Base-by-base conservation (phyloP, 1,139 yeast species). In the Sugiyamaella castrensis region DNA sequence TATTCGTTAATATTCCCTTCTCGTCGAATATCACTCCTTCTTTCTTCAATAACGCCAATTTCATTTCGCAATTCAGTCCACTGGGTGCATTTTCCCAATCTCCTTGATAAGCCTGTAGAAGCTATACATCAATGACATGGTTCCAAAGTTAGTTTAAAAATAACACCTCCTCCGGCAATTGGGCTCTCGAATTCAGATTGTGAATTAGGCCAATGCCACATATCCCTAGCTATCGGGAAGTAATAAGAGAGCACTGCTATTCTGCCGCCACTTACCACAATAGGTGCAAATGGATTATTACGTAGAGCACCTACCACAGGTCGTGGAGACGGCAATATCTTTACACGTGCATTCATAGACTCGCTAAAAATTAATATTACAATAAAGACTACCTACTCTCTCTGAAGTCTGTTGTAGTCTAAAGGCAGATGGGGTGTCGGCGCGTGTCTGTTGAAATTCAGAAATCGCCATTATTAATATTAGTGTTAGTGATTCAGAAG, bases 71-170 rank as follows among this genome's bases (percentile, higher is more conserved):
- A 43, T 47, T 47, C 15, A 36, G 12, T 31, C 50, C 50, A 32
- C 50, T 47, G 11, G 50, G 50, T n/a, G 37, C 50, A 12, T 37
- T 36, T n/a, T 24, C 13, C 50, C 50, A 47, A 33, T 47, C 50
- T n/a, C 50, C 50, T 36, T 19, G 32, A 19, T 27, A 47, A 42
- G 16, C 50, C 50, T 26, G 36, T 28, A 2, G 50, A 26, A 7
- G 47, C 46, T 8, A 47, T 47, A 13, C 35, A 27, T 9, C 50
- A 42, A 47, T 47, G 50, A 32, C 50, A 47, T 24, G 50, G 50
- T 46, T 47, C 11, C 19, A 13, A 16, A 12, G 34, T 37, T 43
- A 31, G 37, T 11, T 15, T 26, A 8, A 5, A n/a, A n/a, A n/a
- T n/a, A n/a, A n/a, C n/a, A n/a, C n/a, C 24, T 19, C 24, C 24